Evolutionary conservation across 306 rosid species (phyloP).

Genomic region (Cucumis melo): DNA sequence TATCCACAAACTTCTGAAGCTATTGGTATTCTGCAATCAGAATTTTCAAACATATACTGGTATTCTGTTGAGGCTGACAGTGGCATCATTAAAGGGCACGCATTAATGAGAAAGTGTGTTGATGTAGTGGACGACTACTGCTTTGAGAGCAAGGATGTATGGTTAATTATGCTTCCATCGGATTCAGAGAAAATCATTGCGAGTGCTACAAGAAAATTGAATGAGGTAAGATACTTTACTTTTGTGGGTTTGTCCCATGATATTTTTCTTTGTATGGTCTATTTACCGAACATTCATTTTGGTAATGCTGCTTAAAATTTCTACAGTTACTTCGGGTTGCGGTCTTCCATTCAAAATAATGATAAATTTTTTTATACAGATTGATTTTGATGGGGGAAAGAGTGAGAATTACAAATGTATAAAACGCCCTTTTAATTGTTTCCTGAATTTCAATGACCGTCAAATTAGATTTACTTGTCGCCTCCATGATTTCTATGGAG

Average conservation of each 20-base stretch:
- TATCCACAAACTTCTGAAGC: constrained; percentile 88
- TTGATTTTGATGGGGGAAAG: neutral
- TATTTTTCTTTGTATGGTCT: neutral
- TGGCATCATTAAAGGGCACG: constrained; percentile 80
- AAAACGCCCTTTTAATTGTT: neutral
- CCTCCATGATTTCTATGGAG: neutral
- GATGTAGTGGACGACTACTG: constrained; percentile 49
- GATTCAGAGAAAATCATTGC: constrained; percentile 87
- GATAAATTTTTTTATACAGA: neutral
- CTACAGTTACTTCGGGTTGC: neutral
- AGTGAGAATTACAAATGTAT: neutral
- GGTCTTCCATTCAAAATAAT: neutral
- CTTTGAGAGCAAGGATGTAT: constrained; percentile 64
- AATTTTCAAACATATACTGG: constrained; percentile 84
- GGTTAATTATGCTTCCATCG: constrained; percentile 82
- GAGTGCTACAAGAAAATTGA: constrained; percentile 53
- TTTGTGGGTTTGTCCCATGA: neutral
- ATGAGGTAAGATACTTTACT: constrained; percentile 36
- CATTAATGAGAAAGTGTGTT: constrained; percentile 51
- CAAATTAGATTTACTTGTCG: neutral
- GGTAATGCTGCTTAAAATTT: neutral
- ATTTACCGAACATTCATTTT: neutral
- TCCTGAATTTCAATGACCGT: neutral
- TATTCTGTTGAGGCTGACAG: constrained; percentile 64
- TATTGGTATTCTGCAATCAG: constrained; percentile 43